Conservation (phyloP, 371 early-diverging fungal species). For the Saksenaea vasiformis region DNA sequence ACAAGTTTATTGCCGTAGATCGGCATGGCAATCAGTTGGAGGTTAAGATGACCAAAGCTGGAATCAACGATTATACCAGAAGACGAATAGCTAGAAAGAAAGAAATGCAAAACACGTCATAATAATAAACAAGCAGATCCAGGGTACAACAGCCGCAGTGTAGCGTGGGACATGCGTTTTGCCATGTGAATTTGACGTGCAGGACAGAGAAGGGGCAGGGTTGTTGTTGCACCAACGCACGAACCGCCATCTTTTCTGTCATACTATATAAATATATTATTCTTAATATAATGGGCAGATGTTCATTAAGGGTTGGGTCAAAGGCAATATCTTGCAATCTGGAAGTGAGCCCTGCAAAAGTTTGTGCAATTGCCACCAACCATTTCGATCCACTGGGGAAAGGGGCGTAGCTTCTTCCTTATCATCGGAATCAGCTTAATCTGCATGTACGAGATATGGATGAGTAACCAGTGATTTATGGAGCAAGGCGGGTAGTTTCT, state of each 20-base stretch:
- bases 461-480: too few species aligned
- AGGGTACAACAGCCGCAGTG: background rate
- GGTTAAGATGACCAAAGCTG: slow-evolving; percentile 39
- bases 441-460: too few species aligned
- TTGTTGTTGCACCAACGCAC: slow-evolving; percentile 5
- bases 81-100: background rate
- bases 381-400: too few species aligned
- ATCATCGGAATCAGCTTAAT: too few species aligned
- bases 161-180: slow-evolving; percentile 1
- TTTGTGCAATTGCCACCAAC: too few species aligned
- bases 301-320: too few species aligned
- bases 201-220: background rate
- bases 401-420: too few species aligned
- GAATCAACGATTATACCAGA: background rate
- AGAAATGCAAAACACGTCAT: background rate
- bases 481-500: too few species aligned
- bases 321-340: too few species aligned
- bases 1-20: slow-evolving; percentile 46
- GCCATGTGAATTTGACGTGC: slow-evolving; percentile 2
- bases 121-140: background rate
- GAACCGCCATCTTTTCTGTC: background rate
- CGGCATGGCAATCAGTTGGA: slow-evolving; percentile 44
- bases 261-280: background rate
- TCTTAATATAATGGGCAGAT: too few species aligned
- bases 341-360: too few species aligned